A percentile compares a stretch with the other conserved stretches of the same genome.
Conservation (phyloP, 495 filamentous ascomycete genomes). For the Rusavskia elegans region DNA sequence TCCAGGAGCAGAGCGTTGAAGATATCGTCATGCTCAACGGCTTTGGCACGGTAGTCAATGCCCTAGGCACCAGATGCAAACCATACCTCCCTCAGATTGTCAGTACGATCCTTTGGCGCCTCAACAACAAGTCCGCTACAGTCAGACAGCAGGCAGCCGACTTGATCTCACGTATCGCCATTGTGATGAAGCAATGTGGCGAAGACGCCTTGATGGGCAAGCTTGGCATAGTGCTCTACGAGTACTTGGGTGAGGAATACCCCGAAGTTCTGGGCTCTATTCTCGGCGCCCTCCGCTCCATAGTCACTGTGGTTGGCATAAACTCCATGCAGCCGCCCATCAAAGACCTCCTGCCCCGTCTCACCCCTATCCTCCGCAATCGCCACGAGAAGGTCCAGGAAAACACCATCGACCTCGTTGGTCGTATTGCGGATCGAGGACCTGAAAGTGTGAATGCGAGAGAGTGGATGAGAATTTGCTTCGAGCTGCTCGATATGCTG, state of each 20-base stretch:
- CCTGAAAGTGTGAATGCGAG: constrained; percentile 90
- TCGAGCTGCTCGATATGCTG: constrained; percentile 96
- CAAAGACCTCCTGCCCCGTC: constrained; percentile 82
- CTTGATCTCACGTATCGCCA: constrained; percentile 86
- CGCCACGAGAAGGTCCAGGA: constrained; percentile 99
- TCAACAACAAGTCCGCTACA: constrained; percentile 94
- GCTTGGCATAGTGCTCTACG: constrained; percentile 89
- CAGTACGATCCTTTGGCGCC: constrained; percentile 86
- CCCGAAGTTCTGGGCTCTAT: constrained; percentile 97
- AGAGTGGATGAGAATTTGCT: constrained; percentile 99
- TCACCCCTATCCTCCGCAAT: constrained; percentile 94
- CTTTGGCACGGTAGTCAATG: constrained; percentile 97
- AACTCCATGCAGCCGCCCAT: constrained; percentile 98
- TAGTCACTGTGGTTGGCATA: constrained; percentile 97
- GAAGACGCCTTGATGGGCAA: constrained; percentile 95
- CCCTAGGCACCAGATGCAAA: constrained; percentile 85
- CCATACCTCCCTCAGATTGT: constrained; percentile 94
- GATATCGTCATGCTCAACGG: constrained; percentile 94
- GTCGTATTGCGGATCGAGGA: constrained; percentile 93
- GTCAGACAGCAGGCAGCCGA: constrained; percentile 96
- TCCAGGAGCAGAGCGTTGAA: constrained; percentile 97
- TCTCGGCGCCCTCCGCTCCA: constrained; percentile 82
- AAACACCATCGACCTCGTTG: constrained; percentile 98
- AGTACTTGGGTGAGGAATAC: constrained; percentile 98
- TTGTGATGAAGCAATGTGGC: constrained; percentile 97